A percentile compares a stretch with the other conserved stretches of the same genome.
Conservation (phyloP, 208 protist genomes). For the Lotmaria passim region DNA sequence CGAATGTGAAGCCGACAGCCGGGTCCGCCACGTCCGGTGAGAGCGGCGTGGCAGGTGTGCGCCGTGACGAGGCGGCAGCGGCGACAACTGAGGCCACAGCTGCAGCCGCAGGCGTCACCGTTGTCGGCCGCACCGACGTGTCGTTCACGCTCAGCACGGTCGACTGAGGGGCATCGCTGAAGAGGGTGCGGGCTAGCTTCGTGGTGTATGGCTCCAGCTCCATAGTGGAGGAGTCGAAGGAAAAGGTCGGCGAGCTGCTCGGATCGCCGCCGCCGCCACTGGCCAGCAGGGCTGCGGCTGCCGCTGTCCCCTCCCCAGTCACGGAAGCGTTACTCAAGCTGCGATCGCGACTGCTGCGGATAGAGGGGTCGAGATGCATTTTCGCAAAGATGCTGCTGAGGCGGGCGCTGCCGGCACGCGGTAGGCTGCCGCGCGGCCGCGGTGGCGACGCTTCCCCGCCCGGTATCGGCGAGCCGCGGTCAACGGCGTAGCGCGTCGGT, state of each 20-base stretch:
- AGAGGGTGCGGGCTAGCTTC: slow-evolving; percentile 77
- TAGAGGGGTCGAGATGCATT: slow-evolving; percentile 41
- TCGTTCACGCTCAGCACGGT: slow-evolving; percentile 69
- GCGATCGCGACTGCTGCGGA: slow-evolving; percentile 22
- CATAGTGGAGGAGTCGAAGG: slow-evolving; percentile 18
- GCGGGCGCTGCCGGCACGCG: slow-evolving; percentile 19
- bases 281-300: not conserved
- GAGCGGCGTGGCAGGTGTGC: slow-evolving; percentile 7
- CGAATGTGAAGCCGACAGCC: not conserved
- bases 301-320: not conserved
- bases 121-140: slow-evolving; percentile 19
- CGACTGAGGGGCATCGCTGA: slow-evolving; percentile 62
- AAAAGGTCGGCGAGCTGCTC: not conserved
- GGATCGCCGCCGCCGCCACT: not conserved
- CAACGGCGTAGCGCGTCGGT: not conserved
- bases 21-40: not conserved
- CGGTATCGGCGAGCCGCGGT: slow-evolving; percentile 13
- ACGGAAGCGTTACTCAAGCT: slow-evolving; percentile 14
- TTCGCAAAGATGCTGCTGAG: slow-evolving; percentile 45
- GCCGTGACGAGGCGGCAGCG: not conserved
- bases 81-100: not conserved
- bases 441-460: slow-evolving; percentile 15
- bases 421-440: slow-evolving; percentile 16
- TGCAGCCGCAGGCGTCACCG: not conserved
- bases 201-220: slow-evolving; percentile 82